A percentile compares a stretch with the other conserved stretches of the same genome.
These are phyloP conservation scores for Paramyrothecium roridum DNA, from an alignment of 2,329 filamentous ascomycete species.

Conservation along the genomic window DNA sequence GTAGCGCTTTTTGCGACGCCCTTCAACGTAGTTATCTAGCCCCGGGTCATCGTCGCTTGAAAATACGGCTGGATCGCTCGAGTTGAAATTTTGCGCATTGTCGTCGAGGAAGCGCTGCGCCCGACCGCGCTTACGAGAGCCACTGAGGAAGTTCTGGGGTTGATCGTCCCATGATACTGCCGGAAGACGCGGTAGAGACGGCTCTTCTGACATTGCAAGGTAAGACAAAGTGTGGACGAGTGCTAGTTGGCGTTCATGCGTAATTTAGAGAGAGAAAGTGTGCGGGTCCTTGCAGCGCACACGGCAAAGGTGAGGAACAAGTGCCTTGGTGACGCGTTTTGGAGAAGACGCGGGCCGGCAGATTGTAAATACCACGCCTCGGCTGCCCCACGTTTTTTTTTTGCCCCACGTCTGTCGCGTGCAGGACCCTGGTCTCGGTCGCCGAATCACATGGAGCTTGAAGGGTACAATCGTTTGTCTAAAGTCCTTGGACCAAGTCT, in stretches of 20 bases:
- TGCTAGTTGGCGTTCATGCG: background rate
- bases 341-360: too few species aligned
- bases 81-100: conserved; percentile 43
- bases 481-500: too few species aligned
- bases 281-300: background rate
- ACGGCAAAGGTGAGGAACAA: background rate
- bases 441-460: too few species aligned
- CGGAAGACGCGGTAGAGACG: conserved; percentile 35
- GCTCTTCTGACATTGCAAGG: conserved; percentile 35
- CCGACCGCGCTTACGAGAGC: conserved; percentile 36
- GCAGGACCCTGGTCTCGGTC: background rate
- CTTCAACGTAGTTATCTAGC: conserved; percentile 60
- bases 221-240: background rate
- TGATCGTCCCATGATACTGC: conserved; percentile 34
- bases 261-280: background rate
- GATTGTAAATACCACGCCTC: background rate
- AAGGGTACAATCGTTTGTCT: too few species aligned
- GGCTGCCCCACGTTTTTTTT: background rate
- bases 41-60: conserved; percentile 70
- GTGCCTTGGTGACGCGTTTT: background rate
- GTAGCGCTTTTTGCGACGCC: conserved; percentile 58
- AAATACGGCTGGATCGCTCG: conserved; percentile 69
- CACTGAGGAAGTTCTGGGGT: conserved; percentile 34
- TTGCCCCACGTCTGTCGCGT: background rate
- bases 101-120: conserved; percentile 21